Evolutionary conservation across 371 early-diverging fungal species (phyloP).

Genomic region (Syncephalastrum monosporum): DNA sequence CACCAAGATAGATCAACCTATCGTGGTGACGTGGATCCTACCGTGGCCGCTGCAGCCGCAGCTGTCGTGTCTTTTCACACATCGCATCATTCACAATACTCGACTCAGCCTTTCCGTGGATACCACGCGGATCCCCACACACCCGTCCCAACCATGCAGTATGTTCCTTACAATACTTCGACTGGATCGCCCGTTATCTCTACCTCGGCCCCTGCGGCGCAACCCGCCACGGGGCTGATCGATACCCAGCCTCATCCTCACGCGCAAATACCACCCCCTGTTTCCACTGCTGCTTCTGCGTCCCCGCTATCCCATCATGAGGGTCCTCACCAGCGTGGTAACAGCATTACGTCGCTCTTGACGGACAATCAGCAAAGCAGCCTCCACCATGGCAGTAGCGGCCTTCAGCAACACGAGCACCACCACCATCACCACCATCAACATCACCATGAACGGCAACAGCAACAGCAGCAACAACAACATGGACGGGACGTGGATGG

Average conservation of each 20-base stretch:
- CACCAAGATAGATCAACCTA: not conserved
- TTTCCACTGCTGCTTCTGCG: no score
- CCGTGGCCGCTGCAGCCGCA: conserved; percentile 1
- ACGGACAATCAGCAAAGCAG: not conserved
- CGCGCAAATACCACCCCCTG: no score
- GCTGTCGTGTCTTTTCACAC: not conserved
- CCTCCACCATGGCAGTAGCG: not conserved
- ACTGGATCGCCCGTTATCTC: no score
- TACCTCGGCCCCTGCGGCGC: no score
- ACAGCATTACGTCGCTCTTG: no score
- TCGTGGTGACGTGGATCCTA: conserved; percentile 1
- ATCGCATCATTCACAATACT: not conserved
- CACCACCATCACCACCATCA: conserved; percentile 3
- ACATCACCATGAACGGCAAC: conserved; percentile 4
- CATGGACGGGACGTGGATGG: conserved; percentile 4
- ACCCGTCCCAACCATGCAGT: no score
- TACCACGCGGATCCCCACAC: not conserved
- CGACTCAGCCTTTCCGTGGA: not conserved
- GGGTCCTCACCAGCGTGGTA: no score
- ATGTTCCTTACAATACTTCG: no score
- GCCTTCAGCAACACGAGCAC: not conserved
- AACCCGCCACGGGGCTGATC: no score
- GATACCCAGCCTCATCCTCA: no score
- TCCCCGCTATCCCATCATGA: no score
- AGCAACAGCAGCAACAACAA: conserved; percentile 1